Evolutionary conservation across 495 filamentous ascomycete genomes (phyloP).

Genomic region (Coniosporium apollinis): DNA sequence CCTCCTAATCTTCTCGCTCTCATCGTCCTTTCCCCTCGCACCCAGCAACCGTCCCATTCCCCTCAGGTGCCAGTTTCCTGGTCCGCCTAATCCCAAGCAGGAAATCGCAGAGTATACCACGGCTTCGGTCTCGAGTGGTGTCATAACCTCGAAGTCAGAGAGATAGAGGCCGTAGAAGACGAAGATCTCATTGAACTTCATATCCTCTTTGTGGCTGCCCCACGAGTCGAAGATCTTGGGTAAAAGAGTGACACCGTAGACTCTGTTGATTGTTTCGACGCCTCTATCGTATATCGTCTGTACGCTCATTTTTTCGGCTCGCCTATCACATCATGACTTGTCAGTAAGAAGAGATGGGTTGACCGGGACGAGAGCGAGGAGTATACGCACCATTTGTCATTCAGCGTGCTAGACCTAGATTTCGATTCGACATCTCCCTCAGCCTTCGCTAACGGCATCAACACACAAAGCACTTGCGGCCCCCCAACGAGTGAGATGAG

Average conservation of each 20-base stretch:
- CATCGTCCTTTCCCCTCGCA: neutral
- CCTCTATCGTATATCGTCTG: neutral
- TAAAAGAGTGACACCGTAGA: neutral
- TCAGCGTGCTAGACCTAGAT: neutral
- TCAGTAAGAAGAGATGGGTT: neutral
- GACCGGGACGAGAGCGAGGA: neutral
- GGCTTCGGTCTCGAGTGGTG: neutral
- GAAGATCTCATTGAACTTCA: neutral
- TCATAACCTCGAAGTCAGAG: neutral
- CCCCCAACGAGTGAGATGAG: neutral
- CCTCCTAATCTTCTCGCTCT: neutral
- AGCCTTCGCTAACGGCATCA: neutral
- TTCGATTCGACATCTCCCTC: neutral
- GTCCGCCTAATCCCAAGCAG: neutral
- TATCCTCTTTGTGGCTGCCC: neutral
- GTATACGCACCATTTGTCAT: neutral
- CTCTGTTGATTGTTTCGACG: neutral
- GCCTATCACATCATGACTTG: neutral
- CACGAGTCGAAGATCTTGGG: neutral
- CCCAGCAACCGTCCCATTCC: neutral
- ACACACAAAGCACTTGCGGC: neutral
- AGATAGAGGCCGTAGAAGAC: slow-evolving; percentile 1
- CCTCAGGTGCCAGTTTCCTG: neutral
- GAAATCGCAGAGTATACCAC: neutral
- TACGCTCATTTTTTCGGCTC: neutral